These are phyloP conservation scores for Kodamaea neixiangensis DNA, from an alignment of 805 yeast species.

Conservation along the genomic window DNA sequence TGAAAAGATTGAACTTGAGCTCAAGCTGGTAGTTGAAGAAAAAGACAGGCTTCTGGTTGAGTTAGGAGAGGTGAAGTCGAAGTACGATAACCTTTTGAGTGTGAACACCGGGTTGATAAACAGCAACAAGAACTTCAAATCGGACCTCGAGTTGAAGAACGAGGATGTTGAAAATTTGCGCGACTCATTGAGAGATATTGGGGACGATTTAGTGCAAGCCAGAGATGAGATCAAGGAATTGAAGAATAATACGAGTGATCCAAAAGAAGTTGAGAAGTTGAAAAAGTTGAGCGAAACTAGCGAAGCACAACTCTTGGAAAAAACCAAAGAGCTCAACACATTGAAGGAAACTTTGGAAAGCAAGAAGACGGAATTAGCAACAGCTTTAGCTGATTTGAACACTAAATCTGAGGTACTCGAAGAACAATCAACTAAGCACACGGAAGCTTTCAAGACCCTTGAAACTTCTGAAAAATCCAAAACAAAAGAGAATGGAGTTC, in stretches of 20 bases:
- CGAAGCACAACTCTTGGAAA: background rate
- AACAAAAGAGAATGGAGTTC: constrained; percentile 23
- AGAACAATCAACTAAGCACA: background rate
- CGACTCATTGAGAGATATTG: constrained; percentile 76
- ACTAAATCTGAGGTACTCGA: background rate
- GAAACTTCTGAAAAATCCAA: constrained; percentile 23
- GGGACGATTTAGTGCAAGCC: constrained; percentile 75
- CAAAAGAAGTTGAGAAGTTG: constrained; percentile 13
- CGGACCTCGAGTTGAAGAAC: constrained; percentile 39
- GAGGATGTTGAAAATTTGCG: constrained; percentile 70
- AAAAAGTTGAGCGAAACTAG: background rate
- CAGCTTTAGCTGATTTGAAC: background rate
- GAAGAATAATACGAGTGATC: constrained; percentile 10
- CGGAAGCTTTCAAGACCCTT: background rate
- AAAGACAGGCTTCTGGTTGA: constrained; percentile 4
- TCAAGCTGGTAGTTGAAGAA: constrained; percentile 5
- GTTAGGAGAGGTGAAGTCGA: constrained; percentile 16
- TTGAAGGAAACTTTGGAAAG: background rate
- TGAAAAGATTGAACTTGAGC: constrained; percentile 2
- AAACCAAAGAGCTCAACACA: background rate
- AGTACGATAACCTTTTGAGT: constrained; percentile 17
- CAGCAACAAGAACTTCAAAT: constrained; percentile 21
- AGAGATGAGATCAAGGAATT: constrained; percentile 55
- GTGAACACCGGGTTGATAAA: constrained; percentile 19
- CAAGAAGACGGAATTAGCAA: constrained; percentile 1